Evolutionary conservation across 306 rosid species (phyloP).

Genomic region (Betula pendula): DNA sequence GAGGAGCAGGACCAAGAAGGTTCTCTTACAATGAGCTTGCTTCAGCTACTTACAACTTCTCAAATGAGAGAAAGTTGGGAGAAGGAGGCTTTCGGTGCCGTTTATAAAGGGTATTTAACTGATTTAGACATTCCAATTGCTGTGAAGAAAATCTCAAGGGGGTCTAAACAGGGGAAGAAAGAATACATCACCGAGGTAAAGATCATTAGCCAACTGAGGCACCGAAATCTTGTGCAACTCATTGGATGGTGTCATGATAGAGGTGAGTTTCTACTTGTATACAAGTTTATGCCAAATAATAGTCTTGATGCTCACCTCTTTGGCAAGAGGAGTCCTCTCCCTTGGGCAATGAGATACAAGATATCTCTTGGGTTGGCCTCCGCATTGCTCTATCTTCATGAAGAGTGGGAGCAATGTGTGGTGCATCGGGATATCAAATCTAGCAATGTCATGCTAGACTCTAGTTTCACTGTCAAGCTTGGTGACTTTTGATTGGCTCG

Average conservation of each 20-base stretch:
- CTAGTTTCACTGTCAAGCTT: slow-evolving; percentile 29
- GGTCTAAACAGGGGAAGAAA: slow-evolving; percentile 35
- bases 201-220: slow-evolving; percentile 29
- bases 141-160: slow-evolving; percentile 41
- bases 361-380: slow-evolving; percentile 37
- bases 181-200: slow-evolving; percentile 39
- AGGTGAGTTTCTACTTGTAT: slow-evolving; percentile 27
- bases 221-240: slow-evolving; percentile 27
- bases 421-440: slow-evolving; percentile 37
- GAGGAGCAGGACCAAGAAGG: slow-evolving; percentile 27
- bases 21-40: slow-evolving; percentile 36
- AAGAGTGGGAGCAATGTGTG: slow-evolving; percentile 41
- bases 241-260: slow-evolving; percentile 29
- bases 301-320: slow-evolving; percentile 31
- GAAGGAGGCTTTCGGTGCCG: slow-evolving; percentile 58
- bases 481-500: slow-evolving; percentile 43
- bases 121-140: slow-evolving; percentile 29
- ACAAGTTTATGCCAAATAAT: slow-evolving; percentile 43
- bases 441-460: slow-evolving; percentile 42
- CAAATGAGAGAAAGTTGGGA: slow-evolving; percentile 38
- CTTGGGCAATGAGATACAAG: slow-evolving; percentile 31
- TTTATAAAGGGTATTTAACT: slow-evolving; percentile 40
- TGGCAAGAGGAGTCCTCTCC: slow-evolving; percentile 4
- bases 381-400: slow-evolving; percentile 39
- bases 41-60: slow-evolving; percentile 43